Evolutionary conservation across 805 yeast genomes (phyloP), one percentile per base, ranked within the genome.

Genomic region (Clavispora phyllophila): DNA sequence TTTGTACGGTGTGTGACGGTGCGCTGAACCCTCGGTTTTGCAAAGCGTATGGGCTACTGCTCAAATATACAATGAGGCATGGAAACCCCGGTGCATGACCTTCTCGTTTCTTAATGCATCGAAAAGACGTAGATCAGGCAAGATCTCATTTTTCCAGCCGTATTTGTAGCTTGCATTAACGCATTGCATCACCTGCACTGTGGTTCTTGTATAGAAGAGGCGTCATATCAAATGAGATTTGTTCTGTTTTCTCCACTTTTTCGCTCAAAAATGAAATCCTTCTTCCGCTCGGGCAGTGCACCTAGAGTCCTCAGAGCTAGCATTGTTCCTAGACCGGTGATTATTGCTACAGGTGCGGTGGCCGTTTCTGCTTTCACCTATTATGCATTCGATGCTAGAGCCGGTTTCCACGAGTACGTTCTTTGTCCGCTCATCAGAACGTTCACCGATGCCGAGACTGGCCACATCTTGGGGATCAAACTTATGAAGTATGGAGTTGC

Each of bases 371-470:
- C 60, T 20, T 70, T 61, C 2, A 84, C 68, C 7, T 72, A 74
- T 48, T 86, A 84, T 55, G 62, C 71, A 15, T 66, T 79, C 41
- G 96, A 90, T 63, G 82, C 96, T 9, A 72, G 95, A 46, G 82
- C 96, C 1, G 83, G 87, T 2, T 66, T 87, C 27, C 90, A 89
- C 55, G 93, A 91, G 61, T 87, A 84, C 56, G 70, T 86, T 1
- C 65, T 82, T 41, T 82, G 95, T 65, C 98, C 98, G 1, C 37
- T 83, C 9, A 74, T 87, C 37, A 76, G 97, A 44, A 57, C 70
- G 17, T 46, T 75, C 6, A 81, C 90, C 2, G 87, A 81, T 59
- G 96, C 90, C n/a, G 98, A 91, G 64, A 68, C 75, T 10, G 93
- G 96, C 18, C 98, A 91, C 60, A 72, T 70, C 40, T 61, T 87